Evolutionary conservation across 441 rosid genomes (phyloP), one percentile per base, ranked within the genome.

Genomic region (Melastoma candidum): DNA sequence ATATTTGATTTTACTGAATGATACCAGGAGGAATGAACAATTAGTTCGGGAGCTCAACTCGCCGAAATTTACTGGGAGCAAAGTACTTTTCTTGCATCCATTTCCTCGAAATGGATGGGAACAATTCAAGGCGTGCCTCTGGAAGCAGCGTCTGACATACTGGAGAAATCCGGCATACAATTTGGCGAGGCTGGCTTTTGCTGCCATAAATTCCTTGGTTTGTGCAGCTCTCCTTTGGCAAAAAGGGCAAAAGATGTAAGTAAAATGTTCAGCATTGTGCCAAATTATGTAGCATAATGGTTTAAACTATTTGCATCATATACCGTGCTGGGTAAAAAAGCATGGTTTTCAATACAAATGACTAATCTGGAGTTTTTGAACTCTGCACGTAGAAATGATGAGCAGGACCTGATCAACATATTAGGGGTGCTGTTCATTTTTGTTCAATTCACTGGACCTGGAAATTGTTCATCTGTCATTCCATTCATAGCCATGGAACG

Each of bases 391-490:
- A 85, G 88, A 67, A 57, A 70, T 4, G 74, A 69, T 61, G 80
- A 82, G 70, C 95, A 82, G 60, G 84, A 83, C 64, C 26, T 77
- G 53, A 70, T 80, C 73, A 71, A 56, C 44, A 55, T 81, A 26
- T 63, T 76, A 4, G 90, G 95, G 17, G 67, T 77, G 25, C 71
- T 82, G 84, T 80, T 63, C 68, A 25, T 66, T 14, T 44, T 77
- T 6, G 59, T 74, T 12, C 29, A 79, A 51, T 78, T 76, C 63
- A 63, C 81, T 1, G 93, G 90, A 49, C 59, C 78, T 49, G 74
- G 77, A 78, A 80, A 77, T 36, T 78, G 90, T 50, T 63, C 83
- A 2, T 44, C 83, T 11, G 78, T 78, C 51, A 48, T 78, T 36
- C 71, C 80, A 25, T 73, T 56, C 26, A 56, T 88, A 22, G 75